Base-by-base conservation (phyloP, 202 grass and related monocot genomes). In the Schoenoplectus tabernaemontani region DNA sequence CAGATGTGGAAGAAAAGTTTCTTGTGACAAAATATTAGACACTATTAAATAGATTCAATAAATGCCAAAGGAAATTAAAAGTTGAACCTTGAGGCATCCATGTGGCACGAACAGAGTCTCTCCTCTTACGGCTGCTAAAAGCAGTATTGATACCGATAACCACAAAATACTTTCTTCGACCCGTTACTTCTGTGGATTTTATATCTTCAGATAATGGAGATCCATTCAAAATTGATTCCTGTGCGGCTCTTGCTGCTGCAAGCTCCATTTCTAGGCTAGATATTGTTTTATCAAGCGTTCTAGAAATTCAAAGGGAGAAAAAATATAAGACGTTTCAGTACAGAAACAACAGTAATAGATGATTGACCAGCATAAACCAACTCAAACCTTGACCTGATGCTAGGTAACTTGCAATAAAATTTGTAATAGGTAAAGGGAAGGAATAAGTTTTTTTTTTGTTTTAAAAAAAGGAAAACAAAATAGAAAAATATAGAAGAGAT, bases 71-170 rank as follows among this genome's bases (percentile, higher is more conserved):
- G 16, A 73, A 75, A 33, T 57, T 10, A 59, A 42, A 82, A 50
- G 46, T 70, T 37, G 32, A 33, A 93, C 93, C 91, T 92, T 92
- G 94, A 84, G 94, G 94, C 91, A 97, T 93, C 94, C 94, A 97
- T 17, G 91, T 97, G 1, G 89, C 87, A n/a, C 94, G 94, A 81
- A 97, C 77, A 46, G 94, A 97, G 53, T 97, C 93, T 84, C 93
- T 85, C 28, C 93, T 53, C 59, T 91, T 93, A 42, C 91, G 82
- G 36, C 93, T 97, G 82, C 93, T 97, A 80, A 97, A 97, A 7
- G 93, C 93, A 9, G 93, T 97, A 85, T 93, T 97, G 58, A 97
- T 90, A 39, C 93, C 93, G 5, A 97, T 50, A 79, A 97, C 93
- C 91, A 97, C 88, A 57, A 93, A 90, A 48, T 87, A 87, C 46